Percentiles rank a stretch among this genome's conserved stretches.
Conservation (phyloP, 2,329 filamentous ascomycete species). For the Dactylellina haptotyla region DNA sequence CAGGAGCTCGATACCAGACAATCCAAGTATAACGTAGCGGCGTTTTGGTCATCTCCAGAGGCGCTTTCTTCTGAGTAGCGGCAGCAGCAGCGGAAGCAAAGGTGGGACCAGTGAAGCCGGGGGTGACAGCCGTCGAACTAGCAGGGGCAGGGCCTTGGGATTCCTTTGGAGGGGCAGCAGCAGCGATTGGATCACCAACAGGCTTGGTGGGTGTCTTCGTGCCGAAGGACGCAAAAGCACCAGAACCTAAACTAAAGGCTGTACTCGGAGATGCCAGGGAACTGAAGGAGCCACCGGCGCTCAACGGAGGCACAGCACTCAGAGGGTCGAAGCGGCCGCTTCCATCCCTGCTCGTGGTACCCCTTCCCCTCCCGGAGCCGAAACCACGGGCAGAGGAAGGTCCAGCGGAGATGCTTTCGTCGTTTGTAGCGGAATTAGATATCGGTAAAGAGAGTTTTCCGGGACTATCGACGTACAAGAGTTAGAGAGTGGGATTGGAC, state of each 20-base stretch:
- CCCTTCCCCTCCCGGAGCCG: constrained; percentile 37
- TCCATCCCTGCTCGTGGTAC: constrained; percentile 41
- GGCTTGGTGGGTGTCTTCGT: constrained; percentile 73
- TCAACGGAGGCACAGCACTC: constrained; percentile 42
- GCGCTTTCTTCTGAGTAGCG: constrained; percentile 59
- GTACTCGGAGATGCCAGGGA: constrained; percentile 71
- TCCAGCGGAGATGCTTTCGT: constrained; percentile 27
- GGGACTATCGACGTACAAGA: constrained; percentile 15
- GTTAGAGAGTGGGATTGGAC: background rate
- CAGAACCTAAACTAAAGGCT: constrained; percentile 92
- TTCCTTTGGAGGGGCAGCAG: constrained; percentile 69
- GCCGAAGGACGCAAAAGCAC: constrained; percentile 94
- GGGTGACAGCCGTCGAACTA: constrained; percentile 61
- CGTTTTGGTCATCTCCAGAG: constrained; percentile 63
- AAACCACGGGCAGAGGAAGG: constrained; percentile 41
- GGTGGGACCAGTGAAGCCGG: constrained; percentile 56
- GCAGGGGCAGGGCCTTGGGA: constrained; percentile 66
- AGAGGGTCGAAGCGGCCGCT: constrained; percentile 44
- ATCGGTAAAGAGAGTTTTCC: constrained; percentile 48
- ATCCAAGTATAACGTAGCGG: constrained; percentile 86
- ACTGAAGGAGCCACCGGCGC: constrained; percentile 60
- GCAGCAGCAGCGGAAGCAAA: constrained; percentile 61
- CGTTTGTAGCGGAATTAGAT: constrained; percentile 21
- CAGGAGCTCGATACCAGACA: constrained; percentile 96
- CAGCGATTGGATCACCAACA: constrained; percentile 30